Conservation (phyloP, 164 flowering plant species). For the Malania oleifera region DNA sequence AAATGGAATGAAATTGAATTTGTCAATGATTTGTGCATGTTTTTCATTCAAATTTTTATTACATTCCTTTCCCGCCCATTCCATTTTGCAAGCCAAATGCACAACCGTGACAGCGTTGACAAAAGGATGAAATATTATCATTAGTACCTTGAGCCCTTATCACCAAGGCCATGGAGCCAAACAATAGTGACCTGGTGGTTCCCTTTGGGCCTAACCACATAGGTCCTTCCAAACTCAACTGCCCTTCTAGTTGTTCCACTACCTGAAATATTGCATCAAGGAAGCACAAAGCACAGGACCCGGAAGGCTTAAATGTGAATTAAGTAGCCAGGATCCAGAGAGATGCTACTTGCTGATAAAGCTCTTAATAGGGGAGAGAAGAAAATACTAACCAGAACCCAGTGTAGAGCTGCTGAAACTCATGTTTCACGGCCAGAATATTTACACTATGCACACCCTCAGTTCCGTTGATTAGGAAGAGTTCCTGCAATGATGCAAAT, state of each 20-base stretch:
- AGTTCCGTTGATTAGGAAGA: conserved; percentile 8
- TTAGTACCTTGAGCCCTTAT: conserved; percentile 36
- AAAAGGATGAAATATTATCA: background rate
- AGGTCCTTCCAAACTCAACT: conserved; percentile 36
- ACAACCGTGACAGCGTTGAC: background rate
- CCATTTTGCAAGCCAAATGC: background rate
- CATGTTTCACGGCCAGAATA: conserved; percentile 14
- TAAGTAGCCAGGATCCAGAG: background rate
- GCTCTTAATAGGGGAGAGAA: background rate
- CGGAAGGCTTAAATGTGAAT: background rate
- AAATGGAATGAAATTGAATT: too few species aligned
- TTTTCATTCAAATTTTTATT: too few species aligned
- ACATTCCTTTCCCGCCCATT: too few species aligned
- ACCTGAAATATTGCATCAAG: conserved; percentile 18
- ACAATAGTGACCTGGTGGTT: conserved; percentile 39
- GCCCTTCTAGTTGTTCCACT: conserved; percentile 17
- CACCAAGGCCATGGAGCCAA: conserved; percentile 45
- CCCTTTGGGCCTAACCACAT: conserved; percentile 39
- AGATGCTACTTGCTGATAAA: background rate
- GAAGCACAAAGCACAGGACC: background rate
- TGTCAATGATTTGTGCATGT: too few species aligned
- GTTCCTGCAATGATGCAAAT: conserved; percentile 27
- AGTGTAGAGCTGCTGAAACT: conserved; percentile 22
- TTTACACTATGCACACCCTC: background rate
- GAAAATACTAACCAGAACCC: conserved; percentile 24